Percentiles rank a stretch among this genome's conserved stretches.
Evolutionary conservation across 352 stramenopile species (phyloP).

Genomic region (Pythium dissotocum): DNA sequence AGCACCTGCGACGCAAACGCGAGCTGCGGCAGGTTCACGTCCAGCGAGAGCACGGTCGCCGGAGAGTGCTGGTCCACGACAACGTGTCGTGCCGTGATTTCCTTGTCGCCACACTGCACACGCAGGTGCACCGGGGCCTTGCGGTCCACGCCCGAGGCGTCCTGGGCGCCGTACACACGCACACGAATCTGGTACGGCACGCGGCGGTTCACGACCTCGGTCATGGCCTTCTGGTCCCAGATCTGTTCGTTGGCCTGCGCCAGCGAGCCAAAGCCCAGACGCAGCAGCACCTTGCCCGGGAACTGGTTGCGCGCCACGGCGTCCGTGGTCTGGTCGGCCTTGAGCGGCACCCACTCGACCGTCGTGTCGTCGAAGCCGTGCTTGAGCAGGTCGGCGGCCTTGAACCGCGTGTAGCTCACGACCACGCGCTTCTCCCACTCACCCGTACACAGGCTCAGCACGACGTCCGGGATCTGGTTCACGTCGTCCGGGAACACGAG

Average conservation of each 20-base stretch:
- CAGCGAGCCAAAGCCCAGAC: conserved; percentile 65
- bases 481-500: conserved; percentile 55
- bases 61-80: conserved; percentile 37
- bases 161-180: conserved; percentile 53
- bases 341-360: conserved; percentile 62
- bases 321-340: conserved; percentile 62
- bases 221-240: conserved; percentile 61
- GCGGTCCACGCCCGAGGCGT: conserved; percentile 33
- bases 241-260: conserved; percentile 47
- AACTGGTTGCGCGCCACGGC: conserved; percentile 55
- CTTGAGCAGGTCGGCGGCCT: conserved; percentile 54
- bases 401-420: conserved; percentile 80
- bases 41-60: conserved; percentile 62
- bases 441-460: conserved; percentile 75
- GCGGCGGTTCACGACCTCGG: conserved; percentile 55
- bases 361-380: conserved; percentile 38
- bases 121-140: conserved; percentile 43
- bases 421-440: conserved; percentile 55
- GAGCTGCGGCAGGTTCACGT: conserved; percentile 66
- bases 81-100: conserved; percentile 31
- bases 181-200: conserved; percentile 78
- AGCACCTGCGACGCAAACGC: conserved; percentile 58
- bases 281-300: conserved; percentile 67
- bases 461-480: conserved; percentile 77
- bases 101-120: conserved; percentile 66